Conservation (phyloP, 2,329 filamentous ascomycete species). For the Hymenoscyphus linearis region DNA sequence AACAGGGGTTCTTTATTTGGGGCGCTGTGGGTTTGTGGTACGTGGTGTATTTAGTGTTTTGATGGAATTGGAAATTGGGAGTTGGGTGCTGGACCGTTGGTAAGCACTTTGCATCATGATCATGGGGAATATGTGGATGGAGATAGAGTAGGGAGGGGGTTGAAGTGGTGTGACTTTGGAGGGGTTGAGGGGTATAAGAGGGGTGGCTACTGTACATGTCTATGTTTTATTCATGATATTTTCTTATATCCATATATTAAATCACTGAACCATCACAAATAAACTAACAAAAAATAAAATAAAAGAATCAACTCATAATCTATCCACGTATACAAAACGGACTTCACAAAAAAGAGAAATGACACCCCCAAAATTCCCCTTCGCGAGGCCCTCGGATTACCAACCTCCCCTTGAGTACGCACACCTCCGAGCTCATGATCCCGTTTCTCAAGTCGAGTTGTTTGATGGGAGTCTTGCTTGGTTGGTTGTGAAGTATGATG, state of each 20-base stretch:
- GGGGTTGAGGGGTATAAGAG: background rate
- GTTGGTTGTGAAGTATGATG: conserved; percentile 43
- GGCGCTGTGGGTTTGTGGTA: too few relatives aligned
- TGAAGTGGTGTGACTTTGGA: background rate
- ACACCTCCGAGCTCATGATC: conserved; percentile 36
- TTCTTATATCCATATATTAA: background rate
- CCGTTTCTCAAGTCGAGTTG: conserved; percentile 40
- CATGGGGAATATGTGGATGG: too few relatives aligned
- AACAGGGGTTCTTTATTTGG: too few relatives aligned
- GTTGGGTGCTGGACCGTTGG: too few relatives aligned
- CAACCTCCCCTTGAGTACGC: conserved; percentile 42
- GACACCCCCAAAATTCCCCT: conserved; percentile 34
- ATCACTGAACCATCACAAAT: background rate
- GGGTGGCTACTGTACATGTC: background rate
- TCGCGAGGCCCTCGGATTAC: conserved; percentile 35
- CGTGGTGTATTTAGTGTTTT: too few relatives aligned
- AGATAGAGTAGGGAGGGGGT: too few relatives aligned
- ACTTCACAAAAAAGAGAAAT: background rate
- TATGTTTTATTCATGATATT: background rate
- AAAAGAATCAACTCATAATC: too few relatives aligned
- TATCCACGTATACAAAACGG: too few relatives aligned
- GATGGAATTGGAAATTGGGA: too few relatives aligned
- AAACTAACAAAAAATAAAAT: background rate
- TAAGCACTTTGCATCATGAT: too few relatives aligned
- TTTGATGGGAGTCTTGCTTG: conserved; percentile 42